These are phyloP conservation scores for Umbelopsis ramanniana DNA, from an alignment of 192 early-diverging fungal genomes.

Conservation along the genomic window DNA sequence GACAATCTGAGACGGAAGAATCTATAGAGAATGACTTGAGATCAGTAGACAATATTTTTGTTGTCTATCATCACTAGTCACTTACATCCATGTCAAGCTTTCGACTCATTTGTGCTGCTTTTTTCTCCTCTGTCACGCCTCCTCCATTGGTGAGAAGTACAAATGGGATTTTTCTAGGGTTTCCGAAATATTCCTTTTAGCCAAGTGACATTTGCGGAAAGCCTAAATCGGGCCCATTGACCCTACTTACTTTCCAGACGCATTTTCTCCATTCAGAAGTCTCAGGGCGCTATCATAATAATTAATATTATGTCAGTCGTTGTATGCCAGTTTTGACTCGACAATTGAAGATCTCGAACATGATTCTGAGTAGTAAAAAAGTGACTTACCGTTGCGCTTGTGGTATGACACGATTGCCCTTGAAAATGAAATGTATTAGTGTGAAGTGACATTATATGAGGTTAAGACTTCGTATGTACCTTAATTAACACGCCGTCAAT, in stretches of 20 bases:
- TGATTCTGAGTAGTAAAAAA: neutral
- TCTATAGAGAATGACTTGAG: slow-evolving; percentile 30
- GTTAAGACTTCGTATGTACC: slow-evolving; percentile 34
- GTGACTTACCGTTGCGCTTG: slow-evolving; percentile 53
- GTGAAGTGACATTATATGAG: neutral
- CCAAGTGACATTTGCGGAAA: too few species aligned
- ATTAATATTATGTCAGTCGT: neutral
- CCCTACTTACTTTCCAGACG: slow-evolving; percentile 37
- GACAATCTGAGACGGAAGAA: slow-evolving; percentile 69
- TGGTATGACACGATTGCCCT: slow-evolving; percentile 72
- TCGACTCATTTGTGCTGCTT: slow-evolving; percentile 68
- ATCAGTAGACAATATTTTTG: neutral
- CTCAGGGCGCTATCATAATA: slow-evolving; percentile 55
- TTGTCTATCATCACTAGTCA: neutral
- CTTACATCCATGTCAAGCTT: slow-evolving; percentile 56
- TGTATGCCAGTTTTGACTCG: neutral
- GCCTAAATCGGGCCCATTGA: too few species aligned
- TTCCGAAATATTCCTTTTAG: neutral
- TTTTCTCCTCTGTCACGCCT: slow-evolving; percentile 74
- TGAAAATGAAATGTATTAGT: neutral
- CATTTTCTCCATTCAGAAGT: slow-evolving; percentile 65
- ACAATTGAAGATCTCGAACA: neutral
- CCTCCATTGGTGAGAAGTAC: slow-evolving; percentile 90
- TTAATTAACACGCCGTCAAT: slow-evolving; percentile 91
- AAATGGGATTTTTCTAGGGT: slow-evolving; percentile 66